Percentiles rank a stretch among this genome's conserved stretches.
Conservation (phyloP, 1,139 yeast species). For the Saccharomyces pastorianus region DNA sequence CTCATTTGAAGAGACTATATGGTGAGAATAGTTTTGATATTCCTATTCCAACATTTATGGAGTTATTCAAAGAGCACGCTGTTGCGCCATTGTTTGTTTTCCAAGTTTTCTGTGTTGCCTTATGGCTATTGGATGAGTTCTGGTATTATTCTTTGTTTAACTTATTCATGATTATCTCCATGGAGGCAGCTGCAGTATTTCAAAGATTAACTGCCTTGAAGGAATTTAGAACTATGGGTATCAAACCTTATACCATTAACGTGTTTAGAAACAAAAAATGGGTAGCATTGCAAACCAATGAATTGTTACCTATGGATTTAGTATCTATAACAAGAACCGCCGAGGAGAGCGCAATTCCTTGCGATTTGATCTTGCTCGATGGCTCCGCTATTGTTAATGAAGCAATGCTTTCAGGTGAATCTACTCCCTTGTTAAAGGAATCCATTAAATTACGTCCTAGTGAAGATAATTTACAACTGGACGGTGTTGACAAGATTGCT, state of each 20-base stretch:
- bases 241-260: constrained; percentile 76
- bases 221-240: constrained; percentile 96
- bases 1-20: constrained; percentile 50
- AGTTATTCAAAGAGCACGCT: constrained; percentile 92
- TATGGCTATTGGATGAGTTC: constrained; percentile 95
- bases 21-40: constrained; percentile 88
- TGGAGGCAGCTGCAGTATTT: constrained; percentile 90
- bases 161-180: constrained; percentile 81
- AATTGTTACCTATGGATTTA: constrained; percentile 84
- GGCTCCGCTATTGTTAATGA: constrained; percentile 93
- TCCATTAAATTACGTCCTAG: constrained; percentile 77
- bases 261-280: constrained; percentile 67
- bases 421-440: constrained; percentile 92
- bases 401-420: constrained; percentile 97
- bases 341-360: constrained; percentile 92
- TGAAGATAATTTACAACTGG: constrained; percentile 58
- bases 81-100: constrained; percentile 97
- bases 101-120: constrained; percentile 89
- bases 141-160: constrained; percentile 95
- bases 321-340: constrained; percentile 81
- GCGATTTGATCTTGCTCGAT: constrained; percentile 78
- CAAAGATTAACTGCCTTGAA: constrained; percentile 92
- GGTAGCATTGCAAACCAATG: constrained; percentile 61
- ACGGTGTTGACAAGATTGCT: constrained; percentile 83
- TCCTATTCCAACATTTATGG: constrained; percentile 86